Evolutionary conservation across 2,329 filamentous ascomycete species (phyloP), one percentile per base, ranked within the genome.

Genomic region (Xylaria hypoxylon): DNA sequence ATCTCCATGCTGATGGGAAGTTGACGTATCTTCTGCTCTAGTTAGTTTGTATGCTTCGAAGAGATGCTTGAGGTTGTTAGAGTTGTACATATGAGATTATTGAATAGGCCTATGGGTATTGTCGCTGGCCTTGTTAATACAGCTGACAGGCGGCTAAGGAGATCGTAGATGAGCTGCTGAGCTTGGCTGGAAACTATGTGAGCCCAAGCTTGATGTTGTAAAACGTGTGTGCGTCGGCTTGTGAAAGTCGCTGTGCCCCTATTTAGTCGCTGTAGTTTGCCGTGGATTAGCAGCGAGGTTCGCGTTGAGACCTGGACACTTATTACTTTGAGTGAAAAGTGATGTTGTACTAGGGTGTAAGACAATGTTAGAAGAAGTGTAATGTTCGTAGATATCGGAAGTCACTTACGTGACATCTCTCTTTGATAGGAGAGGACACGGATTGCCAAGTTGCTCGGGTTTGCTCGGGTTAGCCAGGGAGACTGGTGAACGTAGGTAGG

Each of bases 71-170:
- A 44, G 15, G 22, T 26, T 13, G 15, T 28, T 22, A 4, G 17
- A 26, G 24, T n/a, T 45, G 6, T 55, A 28, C 26, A 59, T 15
- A 48, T 52, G 44, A n/a, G 7, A 45, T 38, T 13, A 3, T 52
- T n/a, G 2, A 22, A 57, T 35, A 69, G 61, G 28, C 60, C 64
- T 2, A 65, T 69, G 61, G 62, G 59, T 5, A 13, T 68, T 26
- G 65, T 68, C 5, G 44, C 65, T 13, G 62, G 62, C 5, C 38
- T 68, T 2, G 26, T 64, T 28, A 68, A 65, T 40, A 66, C 60
- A 51, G 57, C 59, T 5, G 52, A 64, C 38, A 61, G 67, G 44
- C 66, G 15, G 59, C 64, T 5, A 59, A 67, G 48, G 61, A 69
- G 33, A 67, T 70, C 35, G 55, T 66, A 1, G 53, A 57, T 38